phyloP scores from a whole-genome alignment of 2,329 filamentous ascomycete genomes.

The Alternaria sp. region DNA sequence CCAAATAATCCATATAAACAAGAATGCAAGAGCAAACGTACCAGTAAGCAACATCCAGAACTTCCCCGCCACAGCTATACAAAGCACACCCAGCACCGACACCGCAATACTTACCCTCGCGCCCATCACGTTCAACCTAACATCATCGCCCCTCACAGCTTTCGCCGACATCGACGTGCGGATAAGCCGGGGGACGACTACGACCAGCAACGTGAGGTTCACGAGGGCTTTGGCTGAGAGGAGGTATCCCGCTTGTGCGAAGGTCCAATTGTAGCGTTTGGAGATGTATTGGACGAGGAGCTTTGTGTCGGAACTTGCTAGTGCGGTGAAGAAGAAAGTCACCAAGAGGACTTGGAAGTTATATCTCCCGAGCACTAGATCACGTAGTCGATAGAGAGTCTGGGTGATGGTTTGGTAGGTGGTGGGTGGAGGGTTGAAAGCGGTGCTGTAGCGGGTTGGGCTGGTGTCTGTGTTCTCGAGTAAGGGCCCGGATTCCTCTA shows the following conservation, averaged over 20 bases:
- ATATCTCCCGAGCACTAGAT: constrained; percentile 29
- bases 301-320: constrained; percentile 49
- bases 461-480: constrained; percentile 19
- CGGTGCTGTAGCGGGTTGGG: constrained; percentile 25
- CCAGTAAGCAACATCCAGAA: constrained; percentile 43
- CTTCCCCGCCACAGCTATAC: constrained; percentile 38
- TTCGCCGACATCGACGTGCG: constrained; percentile 31
- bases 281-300: constrained; percentile 49
- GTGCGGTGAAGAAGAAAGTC: constrained; percentile 45
- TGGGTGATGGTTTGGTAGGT: constrained; percentile 21
- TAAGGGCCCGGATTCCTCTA: constrained; percentile 32
- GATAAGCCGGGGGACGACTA: constrained; percentile 45
- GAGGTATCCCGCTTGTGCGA: constrained; percentile 47
- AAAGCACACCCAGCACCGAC: constrained; percentile 44
- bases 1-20: background rate
- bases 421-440: constrained; percentile 29
- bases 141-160: constrained; percentile 33
- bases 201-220: constrained; percentile 43
- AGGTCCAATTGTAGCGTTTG: constrained; percentile 48
- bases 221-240: constrained; percentile 47
- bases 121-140: constrained; percentile 40
- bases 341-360: constrained; percentile 45
- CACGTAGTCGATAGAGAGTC: constrained; percentile 23
- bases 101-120: constrained; percentile 41
- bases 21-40: constrained; percentile 8